Percentiles rank a stretch among this genome's conserved stretches.
phyloP scores from a whole-genome alignment of 2,329 filamentous ascomycete genomes.

The Colletotrichum sublineola region DNA sequence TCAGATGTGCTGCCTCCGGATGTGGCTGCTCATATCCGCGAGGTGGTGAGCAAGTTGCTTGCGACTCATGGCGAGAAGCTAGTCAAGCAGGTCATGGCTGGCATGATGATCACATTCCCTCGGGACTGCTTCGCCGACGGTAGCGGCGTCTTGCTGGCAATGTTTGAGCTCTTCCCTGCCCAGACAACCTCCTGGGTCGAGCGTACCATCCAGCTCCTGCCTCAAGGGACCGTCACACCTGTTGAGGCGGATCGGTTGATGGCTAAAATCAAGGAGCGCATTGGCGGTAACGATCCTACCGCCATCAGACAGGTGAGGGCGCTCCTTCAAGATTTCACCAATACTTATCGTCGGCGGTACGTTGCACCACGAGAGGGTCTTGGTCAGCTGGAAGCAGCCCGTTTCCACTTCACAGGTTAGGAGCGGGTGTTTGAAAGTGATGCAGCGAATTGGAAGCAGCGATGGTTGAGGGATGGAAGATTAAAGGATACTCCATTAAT shows the following conservation, averaged over 20 bases:
- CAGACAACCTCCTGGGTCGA: conserved; percentile 87
- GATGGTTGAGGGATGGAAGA: neutral
- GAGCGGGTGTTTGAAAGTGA: neutral
- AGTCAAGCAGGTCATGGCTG: conserved; percentile 90
- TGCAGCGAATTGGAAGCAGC: neutral
- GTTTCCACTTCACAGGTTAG: conserved; percentile 78
- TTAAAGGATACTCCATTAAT: neutral
- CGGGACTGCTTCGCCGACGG: conserved; percentile 95
- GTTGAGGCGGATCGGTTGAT: conserved; percentile 86
- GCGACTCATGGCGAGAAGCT: conserved; percentile 79
- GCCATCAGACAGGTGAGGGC: conserved; percentile 82
- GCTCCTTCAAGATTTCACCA: conserved; percentile 95
- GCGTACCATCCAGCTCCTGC: conserved; percentile 85
- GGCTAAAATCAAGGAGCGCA: conserved; percentile 82
- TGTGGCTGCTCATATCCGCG: conserved; percentile 77
- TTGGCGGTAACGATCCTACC: conserved; percentile 72
- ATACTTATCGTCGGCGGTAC: conserved; percentile 91
- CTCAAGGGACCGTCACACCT: conserved; percentile 82
- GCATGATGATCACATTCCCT: conserved; percentile 99
- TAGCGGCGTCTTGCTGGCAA: conserved; percentile 87
- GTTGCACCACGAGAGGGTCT: conserved; percentile 95
- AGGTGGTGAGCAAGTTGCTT: conserved; percentile 80
- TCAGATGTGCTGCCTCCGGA: conserved; percentile 68
- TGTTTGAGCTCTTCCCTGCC: conserved; percentile 88
- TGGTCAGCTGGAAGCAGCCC: conserved; percentile 85